These are phyloP conservation scores for Solanum aculeatissimum DNA, from an alignment of 305 asterid species.

Conservation along the genomic window DNA sequence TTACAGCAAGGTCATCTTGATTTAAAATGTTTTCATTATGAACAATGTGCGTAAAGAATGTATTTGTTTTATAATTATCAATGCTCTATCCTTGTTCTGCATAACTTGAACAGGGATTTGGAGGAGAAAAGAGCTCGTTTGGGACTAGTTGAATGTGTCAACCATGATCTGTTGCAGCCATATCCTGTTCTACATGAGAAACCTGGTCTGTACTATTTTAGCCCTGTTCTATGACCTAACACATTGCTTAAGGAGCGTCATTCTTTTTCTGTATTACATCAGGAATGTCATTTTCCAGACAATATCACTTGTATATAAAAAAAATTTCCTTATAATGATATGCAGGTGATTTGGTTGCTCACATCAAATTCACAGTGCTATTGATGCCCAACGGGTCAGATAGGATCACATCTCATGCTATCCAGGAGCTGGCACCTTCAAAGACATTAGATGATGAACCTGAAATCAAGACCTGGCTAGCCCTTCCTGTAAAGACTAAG, in stretches of 20 bases:
- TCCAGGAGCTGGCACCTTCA: constrained; percentile 80
- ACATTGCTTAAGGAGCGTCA: neutral
- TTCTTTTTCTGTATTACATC: neutral
- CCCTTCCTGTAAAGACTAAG: constrained; percentile 39
- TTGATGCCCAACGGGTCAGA: constrained; percentile 97
- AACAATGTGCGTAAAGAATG: no score
- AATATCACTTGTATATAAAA: neutral
- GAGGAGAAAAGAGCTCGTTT: constrained; percentile 93
- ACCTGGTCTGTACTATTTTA: constrained; percentile 41
- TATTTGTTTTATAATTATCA: neutral
- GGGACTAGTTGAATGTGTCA: constrained; percentile 85
- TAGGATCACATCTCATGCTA: constrained; percentile 67
- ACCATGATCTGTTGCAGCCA: constrained; percentile 92
- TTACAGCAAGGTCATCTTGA: constrained; percentile 6
- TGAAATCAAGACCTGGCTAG: constrained; percentile 83
- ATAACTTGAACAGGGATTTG: constrained; percentile 50
- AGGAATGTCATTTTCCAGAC: neutral
- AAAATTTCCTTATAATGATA: neutral
- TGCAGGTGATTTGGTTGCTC: constrained; percentile 93
- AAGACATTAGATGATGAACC: constrained; percentile 61
- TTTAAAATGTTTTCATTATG: neutral
- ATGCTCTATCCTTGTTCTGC: neutral
- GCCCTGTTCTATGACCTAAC: neutral
- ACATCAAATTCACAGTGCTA: constrained; percentile 83
- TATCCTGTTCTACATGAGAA: constrained; percentile 95